phyloP scores from a whole-genome alignment of 2,329 filamentous ascomycete genomes.

The Alternaria longipes region DNA sequence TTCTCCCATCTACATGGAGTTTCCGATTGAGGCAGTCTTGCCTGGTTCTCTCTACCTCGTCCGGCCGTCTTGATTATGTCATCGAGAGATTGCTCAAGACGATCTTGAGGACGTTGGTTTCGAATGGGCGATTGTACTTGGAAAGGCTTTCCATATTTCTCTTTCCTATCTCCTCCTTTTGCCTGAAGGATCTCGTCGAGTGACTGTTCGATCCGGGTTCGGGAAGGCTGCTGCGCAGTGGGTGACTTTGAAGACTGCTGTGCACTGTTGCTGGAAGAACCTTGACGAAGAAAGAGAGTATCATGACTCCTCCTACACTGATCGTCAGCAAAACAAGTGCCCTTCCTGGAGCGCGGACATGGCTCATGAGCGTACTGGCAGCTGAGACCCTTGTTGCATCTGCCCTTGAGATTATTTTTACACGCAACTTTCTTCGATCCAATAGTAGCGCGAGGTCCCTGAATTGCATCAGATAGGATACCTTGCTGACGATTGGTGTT shows the following conservation, averaged over 20 bases:
- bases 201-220: background rate
- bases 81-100: background rate
- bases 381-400: background rate
- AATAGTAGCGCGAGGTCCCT: background rate
- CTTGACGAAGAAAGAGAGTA: background rate
- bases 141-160: background rate
- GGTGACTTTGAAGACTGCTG: background rate
- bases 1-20: background rate
- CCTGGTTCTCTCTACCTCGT: background rate
- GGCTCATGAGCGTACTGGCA: slow-evolving; percentile 3
- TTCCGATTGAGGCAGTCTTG: background rate
- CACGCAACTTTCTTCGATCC: background rate
- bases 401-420: background rate
- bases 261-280: background rate
- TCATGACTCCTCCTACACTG: slow-evolving; percentile 1
- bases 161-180: background rate
- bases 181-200: background rate
- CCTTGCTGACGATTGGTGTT: background rate
- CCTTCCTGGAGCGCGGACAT: background rate
- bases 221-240: background rate
- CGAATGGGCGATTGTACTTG: background rate
- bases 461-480: background rate
- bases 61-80: background rate
- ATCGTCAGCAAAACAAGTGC: background rate
- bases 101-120: background rate